These are phyloP conservation scores for Psilocybe cubensis DNA, from an alignment of 768 basidiomycete genomes.

Conservation along the genomic window DNA sequence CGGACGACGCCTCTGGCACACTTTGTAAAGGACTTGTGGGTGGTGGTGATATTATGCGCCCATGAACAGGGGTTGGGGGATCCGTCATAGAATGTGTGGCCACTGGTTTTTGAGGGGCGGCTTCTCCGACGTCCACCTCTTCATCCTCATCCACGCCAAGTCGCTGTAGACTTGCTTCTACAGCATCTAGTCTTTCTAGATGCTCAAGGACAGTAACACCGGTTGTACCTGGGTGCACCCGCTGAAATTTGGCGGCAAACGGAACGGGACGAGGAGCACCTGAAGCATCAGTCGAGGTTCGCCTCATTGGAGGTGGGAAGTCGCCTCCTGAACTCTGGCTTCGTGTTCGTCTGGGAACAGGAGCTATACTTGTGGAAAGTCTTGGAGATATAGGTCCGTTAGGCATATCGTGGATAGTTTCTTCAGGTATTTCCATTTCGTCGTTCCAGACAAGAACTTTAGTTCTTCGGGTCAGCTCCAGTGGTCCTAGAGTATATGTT, in stretches of 20 bases:
- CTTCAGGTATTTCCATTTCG: constrained; percentile 73
- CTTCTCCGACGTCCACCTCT: constrained; percentile 67
- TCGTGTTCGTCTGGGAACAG: constrained; percentile 52
- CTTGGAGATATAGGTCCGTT: constrained; percentile 56
- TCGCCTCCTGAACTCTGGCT: constrained; percentile 70
- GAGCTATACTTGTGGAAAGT: constrained; percentile 64
- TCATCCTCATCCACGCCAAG: constrained; percentile 60
- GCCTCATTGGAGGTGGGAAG: constrained; percentile 74
- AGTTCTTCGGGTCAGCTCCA: constrained; percentile 84
- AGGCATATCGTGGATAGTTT: constrained; percentile 42
- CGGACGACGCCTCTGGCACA: constrained; percentile 58
- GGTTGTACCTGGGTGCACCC: constrained; percentile 84
- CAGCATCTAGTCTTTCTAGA: constrained; percentile 82
- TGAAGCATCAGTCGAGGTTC: constrained; percentile 63
- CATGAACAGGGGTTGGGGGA: constrained; percentile 33
- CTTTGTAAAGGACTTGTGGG: constrained; percentile 64
- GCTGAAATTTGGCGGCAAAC: constrained; percentile 82
- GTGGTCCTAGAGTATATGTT: constrained; percentile 62
- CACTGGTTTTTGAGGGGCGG: constrained; percentile 13
- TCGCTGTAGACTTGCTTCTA: constrained; percentile 77
- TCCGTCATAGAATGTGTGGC: constrained; percentile 12
- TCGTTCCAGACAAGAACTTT: constrained; percentile 89
- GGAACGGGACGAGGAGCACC: constrained; percentile 77
- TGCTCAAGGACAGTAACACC: constrained; percentile 87
- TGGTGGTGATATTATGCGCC: constrained; percentile 54